Conservation (phyloP, 768 basidiomycete genomes). For the Russula dissimulans region DNA sequence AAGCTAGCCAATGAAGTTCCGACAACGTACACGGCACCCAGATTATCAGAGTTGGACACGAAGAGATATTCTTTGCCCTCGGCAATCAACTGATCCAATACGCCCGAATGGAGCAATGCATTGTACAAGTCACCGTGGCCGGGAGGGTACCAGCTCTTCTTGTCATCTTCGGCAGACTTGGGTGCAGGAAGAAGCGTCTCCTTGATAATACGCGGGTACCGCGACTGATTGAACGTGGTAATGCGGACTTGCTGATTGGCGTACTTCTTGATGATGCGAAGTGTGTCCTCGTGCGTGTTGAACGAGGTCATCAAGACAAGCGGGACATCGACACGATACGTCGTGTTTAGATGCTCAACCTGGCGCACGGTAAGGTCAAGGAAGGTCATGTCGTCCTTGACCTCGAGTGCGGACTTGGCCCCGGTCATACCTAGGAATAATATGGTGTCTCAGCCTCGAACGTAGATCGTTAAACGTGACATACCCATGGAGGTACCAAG, state of each 20-base stretch:
- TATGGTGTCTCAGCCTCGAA: not conserved
- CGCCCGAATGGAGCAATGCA: constrained; percentile 81
- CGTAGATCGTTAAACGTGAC: not conserved
- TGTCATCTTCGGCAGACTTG: constrained; percentile 68
- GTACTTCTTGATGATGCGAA: constrained; percentile 95
- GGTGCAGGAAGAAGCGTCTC: constrained; percentile 83
- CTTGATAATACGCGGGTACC: constrained; percentile 88
- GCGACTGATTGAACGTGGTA: constrained; percentile 86
- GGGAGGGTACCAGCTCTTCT: constrained; percentile 92
- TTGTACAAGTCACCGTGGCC: constrained; percentile 97
- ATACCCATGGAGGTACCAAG: constrained; percentile 83
- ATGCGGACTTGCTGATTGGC: constrained; percentile 91
- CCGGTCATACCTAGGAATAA: constrained; percentile 60
- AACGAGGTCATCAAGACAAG: constrained; percentile 98
- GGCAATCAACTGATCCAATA: constrained; percentile 79
- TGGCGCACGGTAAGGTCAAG: constrained; percentile 90
- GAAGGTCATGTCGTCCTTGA: constrained; percentile 97
- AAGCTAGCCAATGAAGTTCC: not conserved
- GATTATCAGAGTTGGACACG: constrained; percentile 94
- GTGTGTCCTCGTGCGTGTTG: constrained; percentile 95
- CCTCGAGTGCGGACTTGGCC: constrained; percentile 90
- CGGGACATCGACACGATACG: constrained; percentile 80
- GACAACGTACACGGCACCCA: constrained; percentile 72
- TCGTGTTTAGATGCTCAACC: constrained; percentile 91
- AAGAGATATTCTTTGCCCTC: constrained; percentile 97